These are phyloP conservation scores for Magnaporthiopsis rhizophila DNA, from an alignment of 2,329 filamentous ascomycete species.

Conservation along the genomic window DNA sequence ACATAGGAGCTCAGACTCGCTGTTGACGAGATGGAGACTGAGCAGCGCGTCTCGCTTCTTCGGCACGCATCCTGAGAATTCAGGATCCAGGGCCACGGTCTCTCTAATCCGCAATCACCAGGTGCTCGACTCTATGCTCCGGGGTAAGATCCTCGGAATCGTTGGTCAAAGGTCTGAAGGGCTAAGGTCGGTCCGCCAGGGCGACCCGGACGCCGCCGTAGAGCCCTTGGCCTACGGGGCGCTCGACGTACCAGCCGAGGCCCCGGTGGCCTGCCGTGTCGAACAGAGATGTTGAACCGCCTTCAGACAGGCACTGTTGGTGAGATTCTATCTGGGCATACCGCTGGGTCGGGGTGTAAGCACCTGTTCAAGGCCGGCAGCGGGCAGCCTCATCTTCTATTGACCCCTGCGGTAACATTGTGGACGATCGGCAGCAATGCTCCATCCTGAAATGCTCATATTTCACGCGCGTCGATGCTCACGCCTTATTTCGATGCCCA, in stretches of 20 bases:
- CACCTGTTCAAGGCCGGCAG: no score
- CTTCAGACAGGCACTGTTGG: background rate
- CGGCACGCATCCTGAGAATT: constrained; percentile 12
- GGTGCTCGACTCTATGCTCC: constrained; percentile 11
- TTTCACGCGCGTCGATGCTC: no score
- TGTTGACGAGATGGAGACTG: constrained; percentile 10
- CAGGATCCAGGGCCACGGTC: constrained; percentile 14
- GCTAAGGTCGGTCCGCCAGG: constrained; percentile 11
- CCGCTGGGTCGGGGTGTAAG: no score
- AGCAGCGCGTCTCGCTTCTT: constrained; percentile 15
- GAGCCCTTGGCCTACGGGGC: constrained; percentile 8
- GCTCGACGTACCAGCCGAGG: constrained; percentile 6
- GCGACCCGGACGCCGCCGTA: constrained; percentile 14
- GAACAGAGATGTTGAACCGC: background rate
- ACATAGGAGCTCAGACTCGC: constrained; percentile 5
- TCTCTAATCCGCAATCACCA: constrained; percentile 14
- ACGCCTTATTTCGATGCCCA: no score
- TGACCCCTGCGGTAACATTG: no score
- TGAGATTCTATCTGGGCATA: no score
- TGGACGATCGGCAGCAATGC: no score
- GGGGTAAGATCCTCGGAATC: constrained; percentile 9
- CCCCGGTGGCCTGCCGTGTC: constrained; percentile 1
- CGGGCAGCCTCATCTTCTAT: no score
- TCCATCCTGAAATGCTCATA: no score
- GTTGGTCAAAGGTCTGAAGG: constrained; percentile 12